Base-by-base conservation (phyloP, 345 rosid species). In the Pseudoturritis turrita region DNA sequence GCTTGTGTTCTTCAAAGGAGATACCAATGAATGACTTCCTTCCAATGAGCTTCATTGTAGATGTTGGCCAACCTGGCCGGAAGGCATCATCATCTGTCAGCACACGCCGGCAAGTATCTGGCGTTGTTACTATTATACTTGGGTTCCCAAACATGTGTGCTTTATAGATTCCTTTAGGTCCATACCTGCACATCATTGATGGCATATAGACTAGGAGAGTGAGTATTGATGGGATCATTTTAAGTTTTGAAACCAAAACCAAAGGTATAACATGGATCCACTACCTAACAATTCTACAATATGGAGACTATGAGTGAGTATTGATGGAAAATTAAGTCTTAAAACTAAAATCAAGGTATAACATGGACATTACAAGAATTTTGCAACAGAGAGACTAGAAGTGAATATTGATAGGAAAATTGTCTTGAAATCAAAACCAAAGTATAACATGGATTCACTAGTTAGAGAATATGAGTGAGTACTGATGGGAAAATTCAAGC, bases 141-240 rank as follows among this genome's bases (percentile, higher is more conserved):
- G 95, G 98, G 54, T 55, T 83, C 58, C 96, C 98, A 54, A 91
- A 94, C 98, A 94, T 85, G 77, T 90, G 87, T 22, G 78, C 81
- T 78, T 89, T 94, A 81, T 94, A 94, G 10, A 94, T 72, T 46
- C 95, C 96, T 5, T 70, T 65, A 1, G 54, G 28, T 21, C 98
- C 98, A 39, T 66, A 91, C 71, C 97, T 89, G 81, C 82, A 79
- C 10, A 46, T 26, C 65, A 73, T 71, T 56, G 31, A 9, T 4
- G 9, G 37, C 17, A 56, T 9, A 44, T 3, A 23, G 64, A 64
- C 14, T 21, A 64, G 14, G 26, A 19, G 10, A 17, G 10, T 43
- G 17, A 26, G 5, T 13, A 15, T 2, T 41, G 65, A 41, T 14
- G 4, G 35, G 2, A 12, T n/a, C n/a, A 8, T 46, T 12, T 4